Evolutionary conservation across 1,284 basidiomycete genomes (phyloP).

Genomic region (Mycosarcoma maydis): DNA sequence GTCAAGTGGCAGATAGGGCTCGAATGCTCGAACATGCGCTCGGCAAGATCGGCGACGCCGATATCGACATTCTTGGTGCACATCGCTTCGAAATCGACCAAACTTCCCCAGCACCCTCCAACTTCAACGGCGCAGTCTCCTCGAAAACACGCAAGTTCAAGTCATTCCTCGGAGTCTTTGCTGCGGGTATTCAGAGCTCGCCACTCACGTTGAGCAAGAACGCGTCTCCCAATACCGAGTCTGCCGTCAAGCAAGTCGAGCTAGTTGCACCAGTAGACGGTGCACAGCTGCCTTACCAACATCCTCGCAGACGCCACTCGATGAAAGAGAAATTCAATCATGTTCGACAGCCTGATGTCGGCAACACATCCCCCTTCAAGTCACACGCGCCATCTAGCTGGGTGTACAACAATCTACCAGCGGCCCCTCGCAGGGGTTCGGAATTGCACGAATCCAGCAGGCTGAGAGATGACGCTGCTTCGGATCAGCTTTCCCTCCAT

Average conservation of each 20-base stretch:
- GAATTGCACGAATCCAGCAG: slow-evolving; percentile 8
- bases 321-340: slow-evolving; percentile 19
- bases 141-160: slow-evolving; percentile 35
- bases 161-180: slow-evolving; percentile 34
- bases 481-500: neutral
- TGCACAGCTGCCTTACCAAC: too few relatives aligned
- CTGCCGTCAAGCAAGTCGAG: slow-evolving; percentile 8
- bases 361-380: slow-evolving; percentile 1
- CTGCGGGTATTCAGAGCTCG: slow-evolving; percentile 22
- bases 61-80: slow-evolving; percentile 11
- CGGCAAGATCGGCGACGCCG: slow-evolving; percentile 10
- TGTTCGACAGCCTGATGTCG: neutral
- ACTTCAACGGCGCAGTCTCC: slow-evolving; percentile 10
- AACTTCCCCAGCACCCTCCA: neutral
- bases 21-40: slow-evolving; percentile 14
- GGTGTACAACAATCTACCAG: slow-evolving; percentile 8
- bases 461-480: neutral
- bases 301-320: slow-evolving; percentile 14
- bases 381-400: slow-evolving; percentile 25
- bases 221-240: neutral
- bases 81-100: slow-evolving; percentile 19
- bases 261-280: neutral
- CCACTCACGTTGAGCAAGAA: slow-evolving; percentile 12
- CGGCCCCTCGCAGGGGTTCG: slow-evolving; percentile 7
- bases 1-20: slow-evolving; percentile 16